A percentile compares a stretch with the other conserved stretches of the same genome.
Evolutionary conservation across 2,329 filamentous ascomycete genomes (phyloP).

Genomic region (Epichloe sibirici): DNA sequence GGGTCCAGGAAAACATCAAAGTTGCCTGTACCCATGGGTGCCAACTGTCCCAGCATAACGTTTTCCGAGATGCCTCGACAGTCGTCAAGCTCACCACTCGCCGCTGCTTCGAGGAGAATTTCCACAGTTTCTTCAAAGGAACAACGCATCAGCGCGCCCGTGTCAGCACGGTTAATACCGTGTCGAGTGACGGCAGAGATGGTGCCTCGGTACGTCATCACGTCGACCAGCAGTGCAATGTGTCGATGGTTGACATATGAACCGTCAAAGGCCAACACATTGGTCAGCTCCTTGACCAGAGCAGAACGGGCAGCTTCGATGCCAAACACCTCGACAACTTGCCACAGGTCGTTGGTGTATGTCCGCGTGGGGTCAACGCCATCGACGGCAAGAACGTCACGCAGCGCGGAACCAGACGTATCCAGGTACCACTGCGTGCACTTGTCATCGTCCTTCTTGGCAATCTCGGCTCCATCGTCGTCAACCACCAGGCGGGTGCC

Average conservation of each 20-base stretch:
- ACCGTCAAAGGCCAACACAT: slow-evolving; percentile 94
- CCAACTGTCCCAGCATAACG: slow-evolving; percentile 94
- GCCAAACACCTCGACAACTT: slow-evolving; percentile 87
- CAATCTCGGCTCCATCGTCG: slow-evolving; percentile 59
- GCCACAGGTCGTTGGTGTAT: slow-evolving; percentile 91
- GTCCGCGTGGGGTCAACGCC: slow-evolving; percentile 80
- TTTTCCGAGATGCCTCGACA: slow-evolving; percentile 98
- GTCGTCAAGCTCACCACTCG: slow-evolving; percentile 89
- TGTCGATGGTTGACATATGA: slow-evolving; percentile 99
- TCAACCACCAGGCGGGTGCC: slow-evolving; percentile 56
- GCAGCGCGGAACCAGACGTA: slow-evolving; percentile 80
- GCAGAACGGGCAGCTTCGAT: slow-evolving; percentile 88
- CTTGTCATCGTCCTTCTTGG: slow-evolving; percentile 57
- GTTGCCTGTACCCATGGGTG: slow-evolving; percentile 92
- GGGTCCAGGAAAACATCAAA: slow-evolving; percentile 90
- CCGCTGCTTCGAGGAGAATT: slow-evolving; percentile 90
- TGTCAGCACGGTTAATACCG: slow-evolving; percentile 96
- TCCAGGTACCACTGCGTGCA: slow-evolving; percentile 95
- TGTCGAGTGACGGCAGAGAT: slow-evolving; percentile 96
- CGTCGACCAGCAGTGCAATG: slow-evolving; percentile 85
- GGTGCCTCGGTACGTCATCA: slow-evolving; percentile 92
- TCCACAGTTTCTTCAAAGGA: slow-evolving; percentile 99
- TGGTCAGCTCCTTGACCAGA: slow-evolving; percentile 75
- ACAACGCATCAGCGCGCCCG: slow-evolving; percentile 96
- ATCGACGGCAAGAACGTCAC: slow-evolving; percentile 70